phyloP scores from a whole-genome alignment of 805 yeast species.

The Debaryomyces tyrocola region DNA sequence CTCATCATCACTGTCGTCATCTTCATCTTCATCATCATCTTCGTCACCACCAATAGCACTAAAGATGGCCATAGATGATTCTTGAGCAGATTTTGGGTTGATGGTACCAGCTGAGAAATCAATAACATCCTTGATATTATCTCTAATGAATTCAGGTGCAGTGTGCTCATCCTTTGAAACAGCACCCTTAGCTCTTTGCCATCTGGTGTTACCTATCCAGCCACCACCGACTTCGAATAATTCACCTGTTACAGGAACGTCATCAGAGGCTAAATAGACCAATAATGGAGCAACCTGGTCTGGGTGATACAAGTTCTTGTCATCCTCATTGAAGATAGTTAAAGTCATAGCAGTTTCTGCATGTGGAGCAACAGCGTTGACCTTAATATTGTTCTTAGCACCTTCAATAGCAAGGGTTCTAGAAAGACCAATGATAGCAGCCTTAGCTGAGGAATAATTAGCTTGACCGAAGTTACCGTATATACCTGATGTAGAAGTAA shows the following conservation, averaged over 20 bases:
- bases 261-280: slow-evolving; percentile 74
- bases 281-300: slow-evolving; percentile 88
- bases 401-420: slow-evolving; percentile 92
- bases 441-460: slow-evolving; percentile 91
- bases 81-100: slow-evolving; percentile 63
- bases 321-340: slow-evolving; percentile 77
- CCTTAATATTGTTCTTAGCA: slow-evolving; percentile 68
- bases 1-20: slow-evolving; percentile 36
- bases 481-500: slow-evolving; percentile 94
- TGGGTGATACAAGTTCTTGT: slow-evolving; percentile 82
- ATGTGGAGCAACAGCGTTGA: slow-evolving; percentile 90
- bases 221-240: slow-evolving; percentile 94
- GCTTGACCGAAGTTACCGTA: slow-evolving; percentile 98
- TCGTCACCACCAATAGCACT: slow-evolving; percentile 56
- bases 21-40: slow-evolving; percentile 48
- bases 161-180: slow-evolving; percentile 55
- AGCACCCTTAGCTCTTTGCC: slow-evolving; percentile 90
- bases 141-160: slow-evolving; percentile 69
- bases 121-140: slow-evolving; percentile 63
- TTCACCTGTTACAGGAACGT: slow-evolving; percentile 72
- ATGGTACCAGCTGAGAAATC: slow-evolving; percentile 60
- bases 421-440: slow-evolving; percentile 82
- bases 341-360: slow-evolving; percentile 98
- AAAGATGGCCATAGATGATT: slow-evolving; percentile 78
- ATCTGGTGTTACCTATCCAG: slow-evolving; percentile 92